phyloP scores from a whole-genome alignment of 805 yeast genomes.

The Pichia cabralensis region DNA sequence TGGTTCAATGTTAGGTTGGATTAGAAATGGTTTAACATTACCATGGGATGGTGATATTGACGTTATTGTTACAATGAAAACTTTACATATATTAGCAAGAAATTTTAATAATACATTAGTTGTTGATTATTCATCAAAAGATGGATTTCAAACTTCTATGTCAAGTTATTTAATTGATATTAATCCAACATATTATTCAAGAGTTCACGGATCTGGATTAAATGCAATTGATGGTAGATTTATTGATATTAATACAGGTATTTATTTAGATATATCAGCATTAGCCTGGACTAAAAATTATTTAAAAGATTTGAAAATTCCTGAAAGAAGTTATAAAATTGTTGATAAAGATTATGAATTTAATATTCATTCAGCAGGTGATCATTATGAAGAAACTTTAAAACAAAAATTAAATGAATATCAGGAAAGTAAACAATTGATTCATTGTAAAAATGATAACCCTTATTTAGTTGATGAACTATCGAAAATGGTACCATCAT shows the following conservation, averaged over 20 bases:
- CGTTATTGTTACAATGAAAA: slow-evolving; percentile 45
- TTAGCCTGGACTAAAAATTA: slow-evolving; percentile 17
- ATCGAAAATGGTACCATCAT: slow-evolving; percentile 41
- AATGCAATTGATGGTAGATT: slow-evolving; percentile 48
- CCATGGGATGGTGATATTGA: slow-evolving; percentile 59
- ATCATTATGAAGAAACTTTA: slow-evolving; percentile 14
- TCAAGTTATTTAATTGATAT: slow-evolving; percentile 26
- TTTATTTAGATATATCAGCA: slow-evolving; percentile 36
- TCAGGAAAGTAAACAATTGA: slow-evolving; percentile 11
- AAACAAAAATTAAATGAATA: slow-evolving; percentile 24
- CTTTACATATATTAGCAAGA: slow-evolving; percentile 34
- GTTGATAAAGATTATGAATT: slow-evolving; percentile 11
- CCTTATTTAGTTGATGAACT: slow-evolving; percentile 39
- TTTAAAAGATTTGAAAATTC: slow-evolving; percentile 5
- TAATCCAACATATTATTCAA: slow-evolving; percentile 25
- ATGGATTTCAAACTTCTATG: slow-evolving; percentile 18
- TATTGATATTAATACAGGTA: slow-evolving; percentile 40
- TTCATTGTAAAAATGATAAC: slow-evolving; percentile 42
- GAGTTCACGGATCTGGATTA: slow-evolving; percentile 34
- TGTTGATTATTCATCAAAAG: slow-evolving; percentile 27
- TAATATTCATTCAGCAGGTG: slow-evolving; percentile 26
- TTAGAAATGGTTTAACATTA: slow-evolving; percentile 46
- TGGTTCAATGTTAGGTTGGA: slow-evolving; percentile 55
- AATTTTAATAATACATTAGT: slow-evolving; percentile 40
- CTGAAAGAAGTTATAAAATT: slow-evolving; percentile 8